These are phyloP conservation scores for Onygenales sp. DNA, from an alignment of 2,329 filamentous ascomycete genomes.

Conservation along the genomic window DNA sequence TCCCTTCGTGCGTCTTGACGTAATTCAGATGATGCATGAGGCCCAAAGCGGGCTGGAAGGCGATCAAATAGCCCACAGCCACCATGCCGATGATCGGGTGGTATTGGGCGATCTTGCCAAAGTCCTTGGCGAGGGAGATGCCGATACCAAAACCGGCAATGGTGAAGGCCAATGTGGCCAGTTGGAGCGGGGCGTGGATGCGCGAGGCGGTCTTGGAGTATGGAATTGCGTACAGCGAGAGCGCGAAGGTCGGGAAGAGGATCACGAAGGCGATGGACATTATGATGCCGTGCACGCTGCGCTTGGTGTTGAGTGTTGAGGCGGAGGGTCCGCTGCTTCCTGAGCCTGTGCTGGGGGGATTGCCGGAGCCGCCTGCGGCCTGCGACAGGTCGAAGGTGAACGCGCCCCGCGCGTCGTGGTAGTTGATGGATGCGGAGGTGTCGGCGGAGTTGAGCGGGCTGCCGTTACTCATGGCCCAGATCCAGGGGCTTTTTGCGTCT, in stretches of 20 bases:
- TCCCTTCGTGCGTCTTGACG: constrained; percentile 37
- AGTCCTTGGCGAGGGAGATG: constrained; percentile 36
- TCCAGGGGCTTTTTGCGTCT: constrained; percentile 37
- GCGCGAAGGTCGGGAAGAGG: constrained; percentile 17
- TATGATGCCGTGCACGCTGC: constrained; percentile 16
- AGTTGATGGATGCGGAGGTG: constrained; percentile 30
- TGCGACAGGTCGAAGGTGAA: constrained; percentile 40
- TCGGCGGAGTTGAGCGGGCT: constrained; percentile 40
- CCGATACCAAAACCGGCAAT: constrained; percentile 44
- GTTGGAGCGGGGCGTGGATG: constrained; percentile 38
- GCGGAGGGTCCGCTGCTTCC: neutral
- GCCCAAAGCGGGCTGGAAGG: constrained; percentile 47
- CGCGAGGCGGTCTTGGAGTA: constrained; percentile 9
- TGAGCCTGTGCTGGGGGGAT: neutral
- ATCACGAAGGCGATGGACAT: constrained; percentile 19
- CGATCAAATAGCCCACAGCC: constrained; percentile 41
- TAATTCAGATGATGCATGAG: constrained; percentile 43
- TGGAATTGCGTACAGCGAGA: constrained; percentile 9
- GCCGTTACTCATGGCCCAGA: constrained; percentile 40
- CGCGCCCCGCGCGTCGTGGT: constrained; percentile 35
- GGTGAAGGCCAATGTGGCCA: constrained; percentile 39
- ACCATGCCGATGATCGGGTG: constrained; percentile 49
- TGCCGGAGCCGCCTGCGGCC: constrained; percentile 38
- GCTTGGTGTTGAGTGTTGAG: constrained; percentile 3
- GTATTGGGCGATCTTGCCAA: constrained; percentile 27